These are phyloP conservation scores for Ogataea chonburiensis DNA, from an alignment of 805 yeast species.

Conservation along the genomic window DNA sequence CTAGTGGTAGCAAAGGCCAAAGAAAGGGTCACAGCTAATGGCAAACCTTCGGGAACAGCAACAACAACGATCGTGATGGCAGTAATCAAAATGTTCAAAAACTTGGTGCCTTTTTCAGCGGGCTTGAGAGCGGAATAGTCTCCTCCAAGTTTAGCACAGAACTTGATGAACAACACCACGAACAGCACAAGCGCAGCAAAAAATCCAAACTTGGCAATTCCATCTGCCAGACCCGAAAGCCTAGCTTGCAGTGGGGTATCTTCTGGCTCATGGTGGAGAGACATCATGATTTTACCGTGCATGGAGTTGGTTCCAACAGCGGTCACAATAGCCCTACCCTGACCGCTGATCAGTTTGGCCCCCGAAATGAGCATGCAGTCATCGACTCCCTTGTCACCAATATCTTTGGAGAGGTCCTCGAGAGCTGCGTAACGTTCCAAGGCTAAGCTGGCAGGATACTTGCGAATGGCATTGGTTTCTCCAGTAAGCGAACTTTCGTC, in stretches of 20 bases:
- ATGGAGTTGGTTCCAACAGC: conserved; percentile 89
- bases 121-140: conserved; percentile 44
- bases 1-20: conserved; percentile 97
- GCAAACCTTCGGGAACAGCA: conserved; percentile 99
- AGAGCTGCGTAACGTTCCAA: conserved; percentile 30
- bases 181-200: conserved; percentile 82
- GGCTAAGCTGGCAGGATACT: conserved; percentile 52
- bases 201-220: conserved; percentile 92
- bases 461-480: conserved; percentile 80
- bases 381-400: conserved; percentile 43
- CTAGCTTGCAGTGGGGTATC: conserved; percentile 87
- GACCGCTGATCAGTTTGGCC: conserved; percentile 80
- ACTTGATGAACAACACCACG: conserved; percentile 73
- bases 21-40: conserved; percentile 94
- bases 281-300: conserved; percentile 87
- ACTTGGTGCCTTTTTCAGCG: conserved; percentile 79
- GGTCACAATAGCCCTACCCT: conserved; percentile 81
- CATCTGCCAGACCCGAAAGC: conserved; percentile 79
- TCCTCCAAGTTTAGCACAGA: conserved; percentile 57
- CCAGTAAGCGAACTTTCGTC: conserved; percentile 95
- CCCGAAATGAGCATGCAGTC: conserved; percentile 93
- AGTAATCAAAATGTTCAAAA: conserved; percentile 82
- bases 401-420: conserved; percentile 28
- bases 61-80: conserved; percentile 93
- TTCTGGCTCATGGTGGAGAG: conserved; percentile 73